A percentile compares a stretch with the other conserved stretches of the same genome.
Evolutionary conservation across 2,329 filamentous ascomycete species (phyloP).

Genomic region (Talaromyces rugulosus): DNA sequence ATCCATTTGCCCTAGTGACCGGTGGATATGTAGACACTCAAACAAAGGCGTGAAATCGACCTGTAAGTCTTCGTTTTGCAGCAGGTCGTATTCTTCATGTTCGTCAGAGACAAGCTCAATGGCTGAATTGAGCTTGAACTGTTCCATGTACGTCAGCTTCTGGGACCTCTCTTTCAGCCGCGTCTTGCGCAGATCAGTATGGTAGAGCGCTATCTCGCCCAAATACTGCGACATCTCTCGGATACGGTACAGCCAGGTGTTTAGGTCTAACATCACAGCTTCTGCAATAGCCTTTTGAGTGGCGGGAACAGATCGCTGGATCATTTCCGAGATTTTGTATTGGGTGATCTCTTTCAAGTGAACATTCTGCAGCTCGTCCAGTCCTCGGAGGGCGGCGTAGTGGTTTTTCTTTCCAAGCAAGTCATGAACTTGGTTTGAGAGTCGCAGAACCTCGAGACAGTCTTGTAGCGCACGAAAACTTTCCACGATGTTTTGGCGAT

Average conservation of each 20-base stretch:
- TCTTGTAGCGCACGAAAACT: conserved; percentile 83
- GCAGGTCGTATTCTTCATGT: conserved; percentile 87
- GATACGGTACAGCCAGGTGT: conserved; percentile 93
- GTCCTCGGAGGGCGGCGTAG: conserved; percentile 85
- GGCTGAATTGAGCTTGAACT: conserved; percentile 90
- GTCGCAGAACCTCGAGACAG: conserved; percentile 84
- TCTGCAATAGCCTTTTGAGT: conserved; percentile 92
- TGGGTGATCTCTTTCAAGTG: conserved; percentile 92
- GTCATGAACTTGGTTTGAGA: conserved; percentile 92
- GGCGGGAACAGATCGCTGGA: conserved; percentile 89
- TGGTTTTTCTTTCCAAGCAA: conserved; percentile 89
- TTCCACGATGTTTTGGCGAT: conserved; percentile 94
- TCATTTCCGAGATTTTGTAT: conserved; percentile 90
- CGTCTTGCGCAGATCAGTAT: conserved; percentile 80
- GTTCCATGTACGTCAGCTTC: conserved; percentile 66
- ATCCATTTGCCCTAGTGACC: conserved; percentile 86
- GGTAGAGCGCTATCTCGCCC: conserved; percentile 93
- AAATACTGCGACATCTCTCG: conserved; percentile 94
- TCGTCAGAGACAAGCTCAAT: conserved; percentile 96
- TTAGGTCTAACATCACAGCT: conserved; percentile 93
- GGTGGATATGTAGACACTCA: conserved; percentile 93
- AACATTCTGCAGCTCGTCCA: conserved; percentile 95
- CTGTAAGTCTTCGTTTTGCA: conserved; percentile 91
- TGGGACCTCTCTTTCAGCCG: conserved; percentile 81
- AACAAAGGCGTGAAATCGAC: conserved; percentile 94